Conservation (phyloP, 768 basidiomycete species). For the Mycena leptocephala region DNA sequence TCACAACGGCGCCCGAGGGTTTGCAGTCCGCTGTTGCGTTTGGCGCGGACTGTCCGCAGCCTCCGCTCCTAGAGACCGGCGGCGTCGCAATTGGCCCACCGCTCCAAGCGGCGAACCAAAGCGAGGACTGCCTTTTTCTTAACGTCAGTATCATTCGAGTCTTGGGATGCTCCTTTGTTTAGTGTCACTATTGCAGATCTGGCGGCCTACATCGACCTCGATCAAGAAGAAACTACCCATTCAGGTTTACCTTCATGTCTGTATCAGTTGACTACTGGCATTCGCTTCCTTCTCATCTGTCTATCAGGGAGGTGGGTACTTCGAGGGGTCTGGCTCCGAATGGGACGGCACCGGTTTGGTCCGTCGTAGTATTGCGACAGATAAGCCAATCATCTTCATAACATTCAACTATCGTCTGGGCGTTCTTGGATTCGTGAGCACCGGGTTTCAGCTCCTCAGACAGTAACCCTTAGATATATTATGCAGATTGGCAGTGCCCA, state of each 20-base stretch:
- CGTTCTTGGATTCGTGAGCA: slow-evolving; percentile 10
- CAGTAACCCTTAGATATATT: not conserved
- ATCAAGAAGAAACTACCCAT: not conserved
- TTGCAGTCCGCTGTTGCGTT: slow-evolving; percentile 3
- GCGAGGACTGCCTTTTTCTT: slow-evolving; percentile 5
- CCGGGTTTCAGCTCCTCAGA: not conserved
- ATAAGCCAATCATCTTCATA: slow-evolving; percentile 5
- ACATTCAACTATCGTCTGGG: slow-evolving; percentile 10
- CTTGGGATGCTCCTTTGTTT: not conserved
- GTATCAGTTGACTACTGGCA: not conserved
- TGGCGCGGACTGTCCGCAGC: slow-evolving; percentile 6
- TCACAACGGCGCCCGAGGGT: not conserved
- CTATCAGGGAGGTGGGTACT: too few relatives aligned
- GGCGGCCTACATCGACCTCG: not conserved
- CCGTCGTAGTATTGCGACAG: not conserved
- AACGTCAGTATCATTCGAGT: slow-evolving; percentile 9
- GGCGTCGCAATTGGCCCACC: not conserved
- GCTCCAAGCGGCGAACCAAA: slow-evolving; percentile 5
- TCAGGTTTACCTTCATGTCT: not conserved
- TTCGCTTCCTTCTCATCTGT: not conserved
- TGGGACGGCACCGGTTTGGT: slow-evolving; percentile 3
- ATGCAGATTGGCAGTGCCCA: not conserved
- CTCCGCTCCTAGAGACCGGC: not conserved
- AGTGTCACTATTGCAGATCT: slow-evolving; percentile 4
- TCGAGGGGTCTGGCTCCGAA: not conserved